Conservation (phyloP, 345 rosid genomes). For the Alliaria petiolata region DNA sequence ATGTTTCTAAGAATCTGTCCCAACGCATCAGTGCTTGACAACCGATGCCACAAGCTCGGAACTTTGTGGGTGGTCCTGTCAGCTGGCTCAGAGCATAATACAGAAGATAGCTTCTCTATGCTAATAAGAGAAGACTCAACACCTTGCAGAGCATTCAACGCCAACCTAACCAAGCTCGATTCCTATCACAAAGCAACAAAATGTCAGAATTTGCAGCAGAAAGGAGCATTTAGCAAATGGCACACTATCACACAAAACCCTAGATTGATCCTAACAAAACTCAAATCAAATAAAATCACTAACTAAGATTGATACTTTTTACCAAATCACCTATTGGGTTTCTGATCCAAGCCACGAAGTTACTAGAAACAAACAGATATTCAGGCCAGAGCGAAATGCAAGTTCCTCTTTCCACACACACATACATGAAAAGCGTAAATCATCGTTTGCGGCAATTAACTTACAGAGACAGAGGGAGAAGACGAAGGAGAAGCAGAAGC, state of each 20-base stretch:
- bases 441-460: slow-evolving; percentile 18
- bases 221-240: neutral
- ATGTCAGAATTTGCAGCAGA: neutral
- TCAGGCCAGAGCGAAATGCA: neutral
- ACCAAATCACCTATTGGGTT: slow-evolving; percentile 1
- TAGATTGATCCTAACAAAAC: neutral
- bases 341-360: neutral
- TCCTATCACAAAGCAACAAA: slow-evolving; percentile 43
- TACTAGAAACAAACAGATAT: neutral
- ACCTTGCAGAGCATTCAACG: slow-evolving; percentile 81
- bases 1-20: slow-evolving; percentile 65
- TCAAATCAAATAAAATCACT: neutral
- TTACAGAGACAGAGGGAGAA: slow-evolving; percentile 71
- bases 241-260: neutral
- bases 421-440: neutral
- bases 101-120: slow-evolving; percentile 58
- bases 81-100: slow-evolving; percentile 72
- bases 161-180: slow-evolving; percentile 76
- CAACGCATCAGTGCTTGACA: slow-evolving; percentile 72
- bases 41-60: slow-evolving; percentile 62
- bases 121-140: slow-evolving; percentile 62
- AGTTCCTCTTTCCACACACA: neutral
- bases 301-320: neutral
- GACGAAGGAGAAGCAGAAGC: slow-evolving; percentile 26
- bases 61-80: slow-evolving; percentile 67